These are phyloP conservation scores for Metarhizium robertsii DNA, from an alignment of 2,329 filamentous ascomycete genomes.

Conservation along the genomic window DNA sequence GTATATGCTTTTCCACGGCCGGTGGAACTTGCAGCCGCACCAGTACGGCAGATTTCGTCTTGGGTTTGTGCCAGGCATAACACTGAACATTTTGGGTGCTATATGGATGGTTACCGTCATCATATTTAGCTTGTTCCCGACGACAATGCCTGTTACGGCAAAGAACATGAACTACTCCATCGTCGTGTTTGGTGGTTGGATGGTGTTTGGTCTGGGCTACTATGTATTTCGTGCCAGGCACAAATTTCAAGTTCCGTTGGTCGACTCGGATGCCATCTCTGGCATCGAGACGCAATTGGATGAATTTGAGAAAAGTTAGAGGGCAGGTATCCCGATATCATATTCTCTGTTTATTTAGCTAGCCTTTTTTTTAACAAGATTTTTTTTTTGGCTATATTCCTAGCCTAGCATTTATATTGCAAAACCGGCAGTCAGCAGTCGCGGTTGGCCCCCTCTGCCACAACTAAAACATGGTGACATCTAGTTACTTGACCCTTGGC, in stretches of 20 bases:
- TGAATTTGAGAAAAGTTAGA: not conserved
- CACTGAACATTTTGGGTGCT: slow-evolving; percentile 30
- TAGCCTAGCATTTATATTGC: no score
- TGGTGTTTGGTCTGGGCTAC: slow-evolving; percentile 23
- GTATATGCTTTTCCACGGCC: slow-evolving; percentile 26
- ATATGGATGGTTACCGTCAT: slow-evolving; percentile 34
- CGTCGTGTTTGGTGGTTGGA: slow-evolving; percentile 32
- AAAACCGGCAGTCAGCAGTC: no score
- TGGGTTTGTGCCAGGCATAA: slow-evolving; percentile 20
- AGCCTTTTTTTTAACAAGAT: no score
- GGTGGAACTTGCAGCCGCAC: slow-evolving; percentile 11
- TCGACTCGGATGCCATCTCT: not conserved
- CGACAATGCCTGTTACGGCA: slow-evolving; percentile 26
- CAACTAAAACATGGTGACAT: no score
- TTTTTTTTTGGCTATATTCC: no score
- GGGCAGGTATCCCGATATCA: no score
- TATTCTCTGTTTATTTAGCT: no score
- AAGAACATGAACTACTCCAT: slow-evolving; percentile 38
- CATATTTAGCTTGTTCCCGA: slow-evolving; percentile 36
- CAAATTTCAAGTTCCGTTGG: slow-evolving; percentile 18
- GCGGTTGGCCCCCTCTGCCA: no score
- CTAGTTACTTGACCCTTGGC: no score
- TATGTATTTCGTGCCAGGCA: slow-evolving; percentile 16
- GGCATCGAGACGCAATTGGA: not conserved
- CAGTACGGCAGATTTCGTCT: slow-evolving; percentile 20